These are phyloP conservation scores for Sporisorium reilianum DNA, from an alignment of 1,284 basidiomycete species.

Conservation along the genomic window DNA sequence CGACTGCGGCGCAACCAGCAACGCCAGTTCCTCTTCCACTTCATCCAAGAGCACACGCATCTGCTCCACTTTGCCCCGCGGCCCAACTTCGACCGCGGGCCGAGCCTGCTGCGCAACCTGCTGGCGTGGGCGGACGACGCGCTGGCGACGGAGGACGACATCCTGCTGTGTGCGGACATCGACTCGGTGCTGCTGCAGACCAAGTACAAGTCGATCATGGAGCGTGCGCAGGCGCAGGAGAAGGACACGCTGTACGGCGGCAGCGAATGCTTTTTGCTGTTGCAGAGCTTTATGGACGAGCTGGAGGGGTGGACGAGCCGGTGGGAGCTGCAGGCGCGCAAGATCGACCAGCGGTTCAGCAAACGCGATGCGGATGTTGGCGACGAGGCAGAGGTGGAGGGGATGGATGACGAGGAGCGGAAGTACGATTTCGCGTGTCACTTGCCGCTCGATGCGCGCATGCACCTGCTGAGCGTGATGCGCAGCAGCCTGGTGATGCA, in stretches of 20 bases:
- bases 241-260: constrained; percentile 42
- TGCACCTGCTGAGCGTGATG: constrained; percentile 45
- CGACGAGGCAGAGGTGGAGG: neutral
- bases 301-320: constrained; percentile 42
- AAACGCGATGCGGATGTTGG: constrained; percentile 8
- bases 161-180: constrained; percentile 47
- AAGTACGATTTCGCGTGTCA: constrained; percentile 18
- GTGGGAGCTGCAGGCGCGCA: constrained; percentile 48
- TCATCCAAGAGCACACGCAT: constrained; percentile 51
- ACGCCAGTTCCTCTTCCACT: constrained; percentile 51
- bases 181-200: constrained; percentile 52
- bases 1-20: constrained; percentile 36
- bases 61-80: constrained; percentile 49
- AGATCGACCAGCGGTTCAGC: constrained; percentile 40
- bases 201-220: constrained; percentile 55
- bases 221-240: constrained; percentile 44
- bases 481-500: constrained; percentile 53
- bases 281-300: constrained; percentile 50
- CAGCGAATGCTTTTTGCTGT: constrained; percentile 43
- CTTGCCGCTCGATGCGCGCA: constrained; percentile 26
- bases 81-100: constrained; percentile 48
- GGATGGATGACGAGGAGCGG: neutral
- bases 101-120: constrained; percentile 41
- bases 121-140: constrained; percentile 43
- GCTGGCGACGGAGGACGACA: constrained; percentile 38